Evolutionary conservation across 495 filamentous ascomycete species (phyloP), one percentile per base, ranked within the genome.

Genomic region (Penicillium taxi): DNA sequence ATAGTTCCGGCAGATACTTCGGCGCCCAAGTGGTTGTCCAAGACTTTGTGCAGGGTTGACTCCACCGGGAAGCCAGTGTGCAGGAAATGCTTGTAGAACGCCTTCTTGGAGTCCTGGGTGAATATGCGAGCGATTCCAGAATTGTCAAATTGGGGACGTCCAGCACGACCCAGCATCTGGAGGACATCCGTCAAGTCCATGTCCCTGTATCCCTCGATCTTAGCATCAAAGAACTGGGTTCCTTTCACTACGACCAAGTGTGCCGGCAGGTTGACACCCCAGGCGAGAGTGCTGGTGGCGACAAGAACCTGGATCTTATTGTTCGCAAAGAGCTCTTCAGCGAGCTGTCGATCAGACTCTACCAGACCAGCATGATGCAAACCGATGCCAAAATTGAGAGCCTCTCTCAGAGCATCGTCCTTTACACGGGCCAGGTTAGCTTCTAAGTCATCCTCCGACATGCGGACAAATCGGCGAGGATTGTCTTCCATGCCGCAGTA

Each of bases 1-100:
- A 99, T 85, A 8, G 93, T 96, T 35, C 85, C 87, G 11, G 91
- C 84, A 2, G 88, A 94, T 2, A 96, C 81, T 64, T 99, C 91
- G 24, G 91, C 91, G 38, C 86, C 86, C 54, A 99, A 70, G 69
- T 99, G 91, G 67, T 99, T 94, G 59, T 96, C 91, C 3, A 96
- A 69, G 1, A 95, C 91, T 15, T 91, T 94, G 65, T 99, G 91
- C 13, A 99, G 68, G 3, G 87, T 87, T 6, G 88, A 95, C 58
- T 99, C 91, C 16, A 99, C 91, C 0, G 91, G 91, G 61, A 99
- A 99, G 3, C 91, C 91, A 8, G 93, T 96, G 53, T 99, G 91
- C 29, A 99, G 58, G 56, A 99, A 99, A 64, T 99, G 89, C 68
- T 96, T 99, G 65, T 99, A 99, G 63, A 96, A 99, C n/a, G 86